Conservation (phyloP, 2,329 filamentous ascomycete species). For the Colletotrichum sojae region DNA sequence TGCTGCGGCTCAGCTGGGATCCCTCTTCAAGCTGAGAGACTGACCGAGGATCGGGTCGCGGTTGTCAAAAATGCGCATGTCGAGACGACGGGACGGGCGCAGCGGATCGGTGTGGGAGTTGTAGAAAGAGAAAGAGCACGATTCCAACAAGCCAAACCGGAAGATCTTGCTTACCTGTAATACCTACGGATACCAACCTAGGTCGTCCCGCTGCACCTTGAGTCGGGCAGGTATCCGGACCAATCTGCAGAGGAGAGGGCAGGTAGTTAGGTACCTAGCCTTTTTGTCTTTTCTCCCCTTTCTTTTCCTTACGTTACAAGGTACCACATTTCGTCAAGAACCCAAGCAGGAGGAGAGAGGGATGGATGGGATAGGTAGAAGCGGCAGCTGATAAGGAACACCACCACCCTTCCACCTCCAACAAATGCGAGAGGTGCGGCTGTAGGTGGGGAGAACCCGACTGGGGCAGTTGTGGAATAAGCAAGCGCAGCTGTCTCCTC, state of each 20-base stretch:
- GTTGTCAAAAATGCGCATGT: slow-evolving; percentile 28
- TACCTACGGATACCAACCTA: too few species aligned
- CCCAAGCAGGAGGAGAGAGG: slow-evolving; percentile 2
- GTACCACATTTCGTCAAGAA: too few species aligned
- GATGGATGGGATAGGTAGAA: not conserved
- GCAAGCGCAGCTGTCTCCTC: not conserved
- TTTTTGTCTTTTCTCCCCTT: not conserved
- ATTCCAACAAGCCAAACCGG: not conserved
- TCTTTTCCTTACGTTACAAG: too few species aligned
- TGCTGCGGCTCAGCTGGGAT: slow-evolving; percentile 18
- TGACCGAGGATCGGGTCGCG: slow-evolving; percentile 24
- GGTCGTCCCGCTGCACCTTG: too few species aligned
- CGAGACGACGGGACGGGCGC: slow-evolving; percentile 15
- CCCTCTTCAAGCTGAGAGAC: slow-evolving; percentile 5
- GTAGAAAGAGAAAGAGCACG: slow-evolving; percentile 9
- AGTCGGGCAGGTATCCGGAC: not conserved
- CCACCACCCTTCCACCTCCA: not conserved
- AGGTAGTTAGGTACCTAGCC: not conserved
- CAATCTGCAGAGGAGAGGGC: slow-evolving; percentile 29
- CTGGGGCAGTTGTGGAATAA: not conserved
- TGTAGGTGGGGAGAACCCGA: not conserved
- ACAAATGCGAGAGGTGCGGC: slow-evolving; percentile 16
- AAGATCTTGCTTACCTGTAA: too few species aligned
- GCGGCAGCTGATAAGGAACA: slow-evolving; percentile 26
- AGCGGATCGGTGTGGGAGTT: slow-evolving; percentile 6